Evolutionary conservation across 768 basidiomycete species (phyloP), one percentile per base, ranked within the genome.

Genomic region (Terana coerulea): DNA sequence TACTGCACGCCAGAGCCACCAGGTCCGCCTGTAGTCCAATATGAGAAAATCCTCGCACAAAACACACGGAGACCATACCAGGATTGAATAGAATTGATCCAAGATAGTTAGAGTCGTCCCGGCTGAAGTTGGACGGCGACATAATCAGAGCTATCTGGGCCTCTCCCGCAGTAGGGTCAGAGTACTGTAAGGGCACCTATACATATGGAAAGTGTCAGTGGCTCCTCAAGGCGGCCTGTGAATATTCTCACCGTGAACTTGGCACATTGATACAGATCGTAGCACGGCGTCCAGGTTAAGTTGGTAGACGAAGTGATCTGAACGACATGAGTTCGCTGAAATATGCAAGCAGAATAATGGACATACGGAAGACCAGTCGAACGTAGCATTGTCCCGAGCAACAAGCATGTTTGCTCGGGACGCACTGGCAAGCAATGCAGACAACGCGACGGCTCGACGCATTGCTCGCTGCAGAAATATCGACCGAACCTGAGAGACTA

Each of bases 51-150:
- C 2, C 25, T 31, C 15, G 11, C 39, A 30, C 33, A 30, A 3
- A 34, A 36, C 14, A 15, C 15, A 9, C 31, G 31, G 15, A 19
- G 37, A 39, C 14, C 46, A 15, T 30, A 55, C 53, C 53, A 9
- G 53, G 68, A 51, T 69, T 70, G 58, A 65, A 67, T 7, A 69
- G 55, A 15, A 69, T 58, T 0, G 68, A 65, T 0, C 68, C 68
- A 2, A 52, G 55, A 42, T 66, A 68, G 21, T 54, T 42, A 1
- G 56, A 48, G 34, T 54, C 33, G 4, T 40, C 51, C 2, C 31
- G 19, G 0, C 57, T 22, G 10, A 44, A 40, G 5, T 47, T 57
- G 0, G 68, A 50, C 3, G 63, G 61, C 21, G 61, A 45, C 39
- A 61, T 52, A 7, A 65, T 51, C 19, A 69, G 7, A 0, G 68